Base-by-base conservation (phyloP, 169 alveolate genomes). In the Plasmodium gonderi region DNA sequence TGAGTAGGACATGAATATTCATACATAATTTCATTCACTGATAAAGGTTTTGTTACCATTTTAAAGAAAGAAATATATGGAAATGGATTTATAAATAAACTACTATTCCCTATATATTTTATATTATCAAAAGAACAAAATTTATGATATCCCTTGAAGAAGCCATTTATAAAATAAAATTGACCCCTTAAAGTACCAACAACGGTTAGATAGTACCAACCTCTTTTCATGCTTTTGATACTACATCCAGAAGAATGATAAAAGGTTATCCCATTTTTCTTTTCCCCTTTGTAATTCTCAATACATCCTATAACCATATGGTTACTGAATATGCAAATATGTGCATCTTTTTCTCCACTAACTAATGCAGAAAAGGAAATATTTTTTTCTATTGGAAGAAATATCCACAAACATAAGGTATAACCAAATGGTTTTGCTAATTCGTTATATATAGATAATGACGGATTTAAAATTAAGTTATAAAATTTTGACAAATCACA, bases 161-260 rank as follows among this genome's bases (percentile, higher is more conserved):
- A 8, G 20, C 92, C 92, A 85, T 85, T 85, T 74, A 85, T 54
- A 36, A 85, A 85, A 77, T 85, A 85, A 85, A 74, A 85, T 54
- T 85, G 85, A 7, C 92, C 92, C 36, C 45, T 51, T 38, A 75
- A 75, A 2, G 92, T 85, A 3, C 89, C 87, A 74, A 85, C 85
- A 45, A 85, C 87, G 51, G 54, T 85, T 20, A 85, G 68, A 64
- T 74, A 85, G 44, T 85, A 85, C 92, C 92, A 85, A 1, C 92
- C 92, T 23, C 49, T 85, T 42, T 85, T 85, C 47, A 85, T 8
- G 31, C 45, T 51, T 77, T 85, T 85, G 67, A 85, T 51, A 31
- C 89, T 85, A 67, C 38, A 74, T 8, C 92, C 92, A 74, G 89
- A 85, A 31, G 92, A 74, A 65, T 85, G 92, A 44, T 85, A 85